phyloP scores from a whole-genome alignment of 345 rosid species.

The Sisymbrium irio region DNA sequence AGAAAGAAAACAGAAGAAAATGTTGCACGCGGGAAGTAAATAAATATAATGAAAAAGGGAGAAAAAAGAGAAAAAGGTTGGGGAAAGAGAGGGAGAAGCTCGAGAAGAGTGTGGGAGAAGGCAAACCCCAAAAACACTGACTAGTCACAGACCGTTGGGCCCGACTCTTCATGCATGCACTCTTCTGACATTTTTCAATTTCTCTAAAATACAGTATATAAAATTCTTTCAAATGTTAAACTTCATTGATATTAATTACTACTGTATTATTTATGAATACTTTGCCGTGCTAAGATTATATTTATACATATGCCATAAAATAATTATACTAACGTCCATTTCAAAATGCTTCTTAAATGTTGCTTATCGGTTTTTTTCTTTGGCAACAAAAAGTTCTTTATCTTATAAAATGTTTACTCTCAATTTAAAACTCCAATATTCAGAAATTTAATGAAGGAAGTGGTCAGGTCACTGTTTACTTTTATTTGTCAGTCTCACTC shows the following conservation, averaged over 20 bases:
- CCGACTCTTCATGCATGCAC: slow-evolving; percentile 35
- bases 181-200: slow-evolving; percentile 23
- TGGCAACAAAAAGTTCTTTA: too few species aligned
- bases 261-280: background rate
- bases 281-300: background rate
- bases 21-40: slow-evolving; percentile 12
- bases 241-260: background rate
- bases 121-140: slow-evolving; percentile 33
- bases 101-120: slow-evolving; percentile 31
- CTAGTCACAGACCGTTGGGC: slow-evolving; percentile 35
- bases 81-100: slow-evolving; percentile 31
- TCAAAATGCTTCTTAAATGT: slow-evolving; percentile 11
- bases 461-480: slow-evolving; percentile 10
- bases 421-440: slow-evolving; percentile 10
- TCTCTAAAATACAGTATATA: background rate
- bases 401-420: background rate
- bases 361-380: too few species aligned
- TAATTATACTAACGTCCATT: background rate
- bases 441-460: slow-evolving; percentile 13
- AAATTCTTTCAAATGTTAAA: background rate
- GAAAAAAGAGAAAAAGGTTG: background rate
- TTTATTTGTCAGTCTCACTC: slow-evolving; percentile 22
- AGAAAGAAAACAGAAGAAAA: background rate
- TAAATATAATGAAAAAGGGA: background rate
- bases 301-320: background rate